Base-by-base conservation (phyloP, 352 stramenopile species). In the Phytophthora boehmeriae region DNA sequence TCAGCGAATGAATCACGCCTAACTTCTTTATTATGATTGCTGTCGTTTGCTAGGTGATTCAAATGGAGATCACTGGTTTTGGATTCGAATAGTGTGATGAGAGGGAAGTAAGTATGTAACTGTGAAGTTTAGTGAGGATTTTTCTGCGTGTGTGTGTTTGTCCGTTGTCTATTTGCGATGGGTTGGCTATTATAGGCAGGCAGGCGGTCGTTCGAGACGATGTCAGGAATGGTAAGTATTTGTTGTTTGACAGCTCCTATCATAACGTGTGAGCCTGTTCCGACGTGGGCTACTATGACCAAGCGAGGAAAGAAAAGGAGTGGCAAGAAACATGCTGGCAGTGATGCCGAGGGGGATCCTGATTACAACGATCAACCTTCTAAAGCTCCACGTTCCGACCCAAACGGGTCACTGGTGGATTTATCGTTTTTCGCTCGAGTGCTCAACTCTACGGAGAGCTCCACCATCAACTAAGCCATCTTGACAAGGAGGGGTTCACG, bases 51-150 rank as follows among this genome's bases (percentile, higher is more conserved):
- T 17, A 86, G 75, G 76, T 84, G 34, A 83, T 86, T 49, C 78
- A 99, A 76, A 92, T 92, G 83, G 83, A 92, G 61, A 90, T 92
- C 54, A 75, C 83, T 23, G 82, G 82, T 19, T 92, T 92, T 72
- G 82, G 82, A 14, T 78, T 92, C 39, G 82, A 92, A 66, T 92
- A 83, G 59, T 36, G 4, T 47, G 23, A 53, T 19, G 52, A 62
- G 34, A 70, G 35, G 50, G 36, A 41, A 30, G 47, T 48, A 62
- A 70, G 32, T 58, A 62, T 65, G 47, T 73, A 68, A 60, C 55
- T 57, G 36, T 63, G 44, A 50, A 49, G 44, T 36, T 66, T 38
- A 25, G 46, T 27, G 34, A 16, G 17, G 11, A 35, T 36, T 23
- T 48, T 13, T 38, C 16, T 46, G 13, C 30, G 36, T 43, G 27